Evolutionary conservation across 1,139 yeast genomes (phyloP).

Genomic region (Casaregolazyma suthepensis): DNA sequence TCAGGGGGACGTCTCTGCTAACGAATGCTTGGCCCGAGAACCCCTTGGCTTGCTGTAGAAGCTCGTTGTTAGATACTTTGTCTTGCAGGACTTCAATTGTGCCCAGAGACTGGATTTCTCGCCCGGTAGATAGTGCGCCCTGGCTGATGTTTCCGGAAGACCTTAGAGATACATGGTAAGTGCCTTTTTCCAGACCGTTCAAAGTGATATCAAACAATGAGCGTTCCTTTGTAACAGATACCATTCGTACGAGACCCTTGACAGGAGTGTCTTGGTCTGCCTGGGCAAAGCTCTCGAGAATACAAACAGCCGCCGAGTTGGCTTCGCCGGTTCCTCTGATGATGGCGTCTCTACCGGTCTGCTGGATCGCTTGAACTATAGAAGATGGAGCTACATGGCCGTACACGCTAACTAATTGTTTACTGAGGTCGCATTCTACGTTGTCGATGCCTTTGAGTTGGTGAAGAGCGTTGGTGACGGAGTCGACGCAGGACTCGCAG

Average conservation of each 20-base stretch:
- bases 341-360: conserved; percentile 79
- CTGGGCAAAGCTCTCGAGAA: conserved; percentile 63
- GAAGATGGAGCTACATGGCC: conserved; percentile 68
- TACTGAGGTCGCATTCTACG: conserved; percentile 46
- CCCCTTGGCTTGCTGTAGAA: conserved; percentile 23
- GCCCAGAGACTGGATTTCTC: conserved; percentile 37
- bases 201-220: conserved; percentile 70
- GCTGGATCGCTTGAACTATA: conserved; percentile 59
- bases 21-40: conserved; percentile 58
- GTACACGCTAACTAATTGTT: conserved; percentile 55
- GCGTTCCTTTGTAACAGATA: conserved; percentile 49
- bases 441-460: conserved; percentile 37
- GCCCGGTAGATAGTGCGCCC: conserved; percentile 72
- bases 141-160: conserved; percentile 67
- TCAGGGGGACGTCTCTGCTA: conserved; percentile 42
- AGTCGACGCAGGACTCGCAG: conserved; percentile 63
- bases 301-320: conserved; percentile 87
- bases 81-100: conserved; percentile 38
- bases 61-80: conserved; percentile 33
- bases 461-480: conserved; percentile 49
- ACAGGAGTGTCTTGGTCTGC: conserved; percentile 54
- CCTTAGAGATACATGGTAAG: conserved; percentile 64
- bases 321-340: conserved; percentile 87
- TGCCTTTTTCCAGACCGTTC: conserved; percentile 59
- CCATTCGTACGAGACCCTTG: conserved; percentile 82